Percentiles rank a stretch among this genome's conserved stretches.
These are phyloP conservation scores for Physocladia obscura DNA, from an alignment of 192 early-diverging fungal genomes.

Conservation along the genomic window DNA sequence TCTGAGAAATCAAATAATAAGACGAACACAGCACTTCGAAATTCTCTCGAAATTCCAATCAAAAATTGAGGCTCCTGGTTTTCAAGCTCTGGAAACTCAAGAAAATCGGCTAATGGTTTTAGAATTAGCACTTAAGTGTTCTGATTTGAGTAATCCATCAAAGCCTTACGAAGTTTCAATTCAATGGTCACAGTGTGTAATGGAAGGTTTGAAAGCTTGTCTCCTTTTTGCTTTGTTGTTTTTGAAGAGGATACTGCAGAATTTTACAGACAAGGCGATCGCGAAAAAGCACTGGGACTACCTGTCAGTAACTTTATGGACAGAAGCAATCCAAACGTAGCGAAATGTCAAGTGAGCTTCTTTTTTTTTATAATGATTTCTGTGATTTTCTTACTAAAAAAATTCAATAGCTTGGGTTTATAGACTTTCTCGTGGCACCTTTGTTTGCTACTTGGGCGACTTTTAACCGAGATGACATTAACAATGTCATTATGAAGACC, in stretches of 20 bases:
- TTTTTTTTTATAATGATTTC: neutral
- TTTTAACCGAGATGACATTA: conserved; percentile 39
- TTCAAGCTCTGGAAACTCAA: conserved; percentile 24
- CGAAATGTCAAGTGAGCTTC: conserved; percentile 55
- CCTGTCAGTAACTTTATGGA: conserved; percentile 60
- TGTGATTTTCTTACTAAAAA: neutral
- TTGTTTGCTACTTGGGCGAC: conserved; percentile 55
- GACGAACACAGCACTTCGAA: conserved; percentile 57
- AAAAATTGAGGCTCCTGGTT: conserved; percentile 36
- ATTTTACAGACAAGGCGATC: conserved; percentile 49
- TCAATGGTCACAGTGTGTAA: conserved; percentile 53
- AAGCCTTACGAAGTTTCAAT: conserved; percentile 39
- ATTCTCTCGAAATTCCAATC: conserved; percentile 60
- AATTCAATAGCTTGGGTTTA: conserved; percentile 53
- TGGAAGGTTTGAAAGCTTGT: conserved; percentile 52
- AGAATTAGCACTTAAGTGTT: conserved; percentile 61
- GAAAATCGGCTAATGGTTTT: conserved; percentile 47
- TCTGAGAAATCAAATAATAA: conserved; percentile 16
- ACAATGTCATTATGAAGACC: neutral
- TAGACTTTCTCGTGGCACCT: conserved; percentile 59
- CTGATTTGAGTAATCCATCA: conserved; percentile 55
- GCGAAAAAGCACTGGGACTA: conserved; percentile 46
- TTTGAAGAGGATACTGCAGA: neutral
- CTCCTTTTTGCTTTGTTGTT: conserved; percentile 13
- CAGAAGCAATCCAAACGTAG: conserved; percentile 45